Conservation (phyloP, 2,329 filamentous ascomycete genomes). For the Beauveria varroae region DNA sequence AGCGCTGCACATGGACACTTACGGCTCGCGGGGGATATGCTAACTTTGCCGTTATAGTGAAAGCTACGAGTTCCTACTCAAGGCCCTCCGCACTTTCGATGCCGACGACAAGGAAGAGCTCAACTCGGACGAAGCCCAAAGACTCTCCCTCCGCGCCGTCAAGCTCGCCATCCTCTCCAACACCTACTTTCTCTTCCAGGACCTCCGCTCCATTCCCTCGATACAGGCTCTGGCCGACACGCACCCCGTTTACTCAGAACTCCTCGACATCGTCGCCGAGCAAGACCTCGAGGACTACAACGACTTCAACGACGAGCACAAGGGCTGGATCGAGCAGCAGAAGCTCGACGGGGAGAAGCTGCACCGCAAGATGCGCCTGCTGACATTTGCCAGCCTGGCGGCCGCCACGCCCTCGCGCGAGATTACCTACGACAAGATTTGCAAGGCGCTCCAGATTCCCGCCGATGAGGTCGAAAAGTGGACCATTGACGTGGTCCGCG, state of each 20-base stretch:
- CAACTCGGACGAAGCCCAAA: conserved; percentile 52
- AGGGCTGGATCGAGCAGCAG: conserved; percentile 73
- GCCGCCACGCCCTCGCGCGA: conserved; percentile 77
- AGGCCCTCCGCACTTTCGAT: conserved; percentile 54
- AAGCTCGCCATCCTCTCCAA: conserved; percentile 46
- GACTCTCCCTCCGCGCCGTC: conserved; percentile 50
- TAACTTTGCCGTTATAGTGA: conserved; percentile 29
- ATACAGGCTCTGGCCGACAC: conserved; percentile 82
- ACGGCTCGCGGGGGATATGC: neutral
- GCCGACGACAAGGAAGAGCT: conserved; percentile 46
- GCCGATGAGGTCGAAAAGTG: conserved; percentile 88
- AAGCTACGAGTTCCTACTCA: conserved; percentile 61
- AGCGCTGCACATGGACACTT: neutral
- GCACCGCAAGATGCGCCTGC: conserved; percentile 90
- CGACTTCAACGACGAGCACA: conserved; percentile 89
- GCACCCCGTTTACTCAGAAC: conserved; percentile 77
- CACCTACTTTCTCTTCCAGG: conserved; percentile 64
- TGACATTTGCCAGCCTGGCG: conserved; percentile 86
- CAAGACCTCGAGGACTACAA: conserved; percentile 93
- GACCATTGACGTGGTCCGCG: conserved; percentile 97
- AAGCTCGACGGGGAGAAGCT: conserved; percentile 65
- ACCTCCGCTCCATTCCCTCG: conserved; percentile 71
- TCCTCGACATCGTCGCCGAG: conserved; percentile 91
- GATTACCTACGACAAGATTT: conserved; percentile 80
- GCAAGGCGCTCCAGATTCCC: conserved; percentile 76